phyloP scores from a whole-genome alignment of 345 rosid genomes.

The Eucalyptus leucophloia region DNA sequence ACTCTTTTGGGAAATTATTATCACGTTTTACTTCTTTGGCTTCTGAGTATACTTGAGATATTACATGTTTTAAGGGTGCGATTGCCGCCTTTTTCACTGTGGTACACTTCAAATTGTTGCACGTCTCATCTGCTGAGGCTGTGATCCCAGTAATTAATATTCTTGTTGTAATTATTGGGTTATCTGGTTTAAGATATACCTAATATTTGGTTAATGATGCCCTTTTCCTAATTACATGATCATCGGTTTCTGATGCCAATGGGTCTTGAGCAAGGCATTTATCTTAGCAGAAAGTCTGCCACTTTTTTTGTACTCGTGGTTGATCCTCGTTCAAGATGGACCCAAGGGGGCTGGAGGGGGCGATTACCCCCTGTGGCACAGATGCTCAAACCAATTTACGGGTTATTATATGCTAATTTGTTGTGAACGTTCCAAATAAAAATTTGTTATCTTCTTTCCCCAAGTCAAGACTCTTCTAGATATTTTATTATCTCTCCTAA shows the following conservation, averaged over 20 bases:
- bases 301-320: not conserved
- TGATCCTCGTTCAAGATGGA: not conserved
- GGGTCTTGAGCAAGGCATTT: not conserved
- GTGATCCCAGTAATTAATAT: not conserved
- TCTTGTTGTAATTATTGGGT: not conserved
- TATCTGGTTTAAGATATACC: not conserved
- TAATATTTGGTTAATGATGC: not conserved
- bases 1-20: not conserved
- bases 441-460: not conserved
- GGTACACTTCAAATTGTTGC: not conserved
- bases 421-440: not conserved
- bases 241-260: not conserved
- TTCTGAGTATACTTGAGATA: not conserved
- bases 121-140: not conserved
- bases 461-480: not conserved
- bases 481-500: not conserved
- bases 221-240: not conserved
- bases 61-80: not conserved
- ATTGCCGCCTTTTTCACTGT: not conserved
- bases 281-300: not conserved
- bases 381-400: not conserved
- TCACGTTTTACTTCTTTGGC: not conserved
- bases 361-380: not conserved
- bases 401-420: not conserved
- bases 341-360: not conserved